Base-by-base conservation (phyloP, 306 rosid genomes). In the Leucaena leucocephala region DNA sequence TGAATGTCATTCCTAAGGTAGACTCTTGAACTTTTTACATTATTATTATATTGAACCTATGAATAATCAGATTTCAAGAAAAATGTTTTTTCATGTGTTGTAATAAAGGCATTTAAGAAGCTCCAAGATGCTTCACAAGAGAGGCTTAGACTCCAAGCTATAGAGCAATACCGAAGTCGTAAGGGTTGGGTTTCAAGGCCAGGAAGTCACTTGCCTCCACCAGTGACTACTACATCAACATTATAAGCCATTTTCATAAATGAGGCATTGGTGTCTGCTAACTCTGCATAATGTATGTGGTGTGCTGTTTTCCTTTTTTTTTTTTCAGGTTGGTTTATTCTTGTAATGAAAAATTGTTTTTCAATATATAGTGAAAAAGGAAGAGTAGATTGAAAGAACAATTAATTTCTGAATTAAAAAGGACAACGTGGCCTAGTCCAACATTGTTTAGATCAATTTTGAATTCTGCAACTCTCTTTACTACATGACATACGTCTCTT, bases 181-280 rank as follows among this genome's bases (percentile, higher is more conserved):
- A 92, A 89, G 76, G 88, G 87, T 78, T 95, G 98, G 98, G 78
- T 82, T 21, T 90, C 96, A 57, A 86, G 98, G 88, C 98, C 94
- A 8, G 98, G 98, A 80, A 78, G 78, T 80, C 90, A 90, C 64
- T 78, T 90, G 62, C 91, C 91, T 58, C 76, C 85, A 46, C 78
- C 83, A 0, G 76, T 55, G 62, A 74, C 87, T 13, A 19, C 80
- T 13, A 19, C 80, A 4, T 55, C 81, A 7, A 67, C 84, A 59
- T 63, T 78, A 54, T 80, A 68, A 78, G 59, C 68, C 52, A 49
- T 43, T 68, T 16, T 49, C 70, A 7, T 50, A 42, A 22, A 44
- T 38, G 48, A 72, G 75, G 7, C 16, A 49, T 8, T 54, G 36
- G 48, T 70, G 59, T 65, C 43, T 43, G 17, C 17, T 69, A n/a